These are phyloP conservation scores for Tolypocladium cylindrosporum DNA, from an alignment of 2,329 filamentous ascomycete genomes.

Conservation along the genomic window DNA sequence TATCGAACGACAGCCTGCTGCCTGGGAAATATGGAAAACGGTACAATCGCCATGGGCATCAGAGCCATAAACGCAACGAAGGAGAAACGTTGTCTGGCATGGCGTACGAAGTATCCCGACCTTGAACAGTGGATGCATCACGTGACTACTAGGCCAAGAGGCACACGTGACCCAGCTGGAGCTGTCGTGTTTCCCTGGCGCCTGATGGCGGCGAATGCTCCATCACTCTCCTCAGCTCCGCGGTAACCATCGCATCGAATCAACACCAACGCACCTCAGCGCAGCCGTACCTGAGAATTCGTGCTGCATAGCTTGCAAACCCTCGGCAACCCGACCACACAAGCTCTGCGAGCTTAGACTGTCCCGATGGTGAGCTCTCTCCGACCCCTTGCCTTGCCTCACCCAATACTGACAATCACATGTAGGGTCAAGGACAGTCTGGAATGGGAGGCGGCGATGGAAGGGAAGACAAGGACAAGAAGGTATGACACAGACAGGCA, in stretches of 20 bases:
- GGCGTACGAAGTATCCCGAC: no score
- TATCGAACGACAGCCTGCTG: no score
- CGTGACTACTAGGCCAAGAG: background rate
- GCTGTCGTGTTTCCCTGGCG: constrained; percentile 37
- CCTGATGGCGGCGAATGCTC: constrained; percentile 22
- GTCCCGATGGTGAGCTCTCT: constrained; percentile 11
- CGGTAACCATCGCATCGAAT: constrained; percentile 1
- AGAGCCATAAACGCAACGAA: background rate
- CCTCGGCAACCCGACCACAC: constrained; percentile 9
- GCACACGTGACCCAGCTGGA: constrained; percentile 19
- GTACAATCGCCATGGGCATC: no score
- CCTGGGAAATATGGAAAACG: no score
- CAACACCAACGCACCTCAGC: constrained; percentile 10
- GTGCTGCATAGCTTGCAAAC: constrained; percentile 3
- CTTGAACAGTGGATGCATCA: background rate
- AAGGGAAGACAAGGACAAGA: constrained; percentile 86
- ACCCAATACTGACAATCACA: constrained; percentile 1
- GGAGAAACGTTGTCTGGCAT: background rate
- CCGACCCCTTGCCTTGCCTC: background rate
- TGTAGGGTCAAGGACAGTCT: constrained; percentile 74
- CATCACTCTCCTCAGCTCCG: constrained; percentile 8
- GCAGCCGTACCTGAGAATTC: background rate
- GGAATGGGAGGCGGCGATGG: constrained; percentile 75
- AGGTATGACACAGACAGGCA: constrained; percentile 42
- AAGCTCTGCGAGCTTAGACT: constrained; percentile 18